phyloP scores from a whole-genome alignment of 192 early-diverging fungal species.

The Umbelopsis sp. region DNA sequence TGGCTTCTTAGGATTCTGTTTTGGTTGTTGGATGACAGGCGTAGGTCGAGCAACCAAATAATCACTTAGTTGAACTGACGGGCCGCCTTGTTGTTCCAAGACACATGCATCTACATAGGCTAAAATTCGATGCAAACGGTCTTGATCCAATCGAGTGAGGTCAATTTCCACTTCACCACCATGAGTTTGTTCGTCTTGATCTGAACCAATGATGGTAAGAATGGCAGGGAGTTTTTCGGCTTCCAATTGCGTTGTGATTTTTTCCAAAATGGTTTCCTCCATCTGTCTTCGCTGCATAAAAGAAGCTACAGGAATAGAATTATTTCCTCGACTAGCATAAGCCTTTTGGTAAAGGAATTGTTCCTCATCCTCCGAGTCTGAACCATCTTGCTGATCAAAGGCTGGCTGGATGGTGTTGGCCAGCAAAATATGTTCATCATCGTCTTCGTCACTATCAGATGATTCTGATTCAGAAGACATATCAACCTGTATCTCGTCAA shows the following conservation, averaged over 20 bases:
- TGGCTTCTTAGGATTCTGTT: background rate
- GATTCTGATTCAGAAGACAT: slow-evolving; percentile 1
- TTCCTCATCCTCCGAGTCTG: slow-evolving; percentile 26
- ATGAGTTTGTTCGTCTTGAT: slow-evolving; percentile 18
- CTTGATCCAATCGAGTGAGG: slow-evolving; percentile 34
- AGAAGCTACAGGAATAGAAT: slow-evolving; percentile 6
- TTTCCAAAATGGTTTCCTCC: slow-evolving; percentile 32
- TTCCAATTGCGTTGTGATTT: slow-evolving; percentile 32
- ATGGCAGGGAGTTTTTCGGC: slow-evolving; percentile 38
- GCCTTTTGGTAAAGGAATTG: slow-evolving; percentile 10
- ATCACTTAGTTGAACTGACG: slow-evolving; percentile 18
- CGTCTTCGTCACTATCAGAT: slow-evolving; percentile 2
- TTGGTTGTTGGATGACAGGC: background rate
- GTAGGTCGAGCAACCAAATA: background rate
- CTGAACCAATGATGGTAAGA: slow-evolving; percentile 28
- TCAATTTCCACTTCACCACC: slow-evolving; percentile 39
- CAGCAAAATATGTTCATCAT: background rate
- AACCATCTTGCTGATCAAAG: slow-evolving; percentile 20
- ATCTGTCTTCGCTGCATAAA: slow-evolving; percentile 37
- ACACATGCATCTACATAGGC: slow-evolving; percentile 41
- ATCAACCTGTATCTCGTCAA: background rate
- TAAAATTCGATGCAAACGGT: slow-evolving; percentile 31
- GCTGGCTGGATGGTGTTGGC: background rate
- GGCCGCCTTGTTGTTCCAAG: slow-evolving; percentile 35
- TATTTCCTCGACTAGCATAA: background rate